These are phyloP conservation scores for Coprinopsis cinerea DNA, from an alignment of 768 basidiomycete genomes.

Conservation along the genomic window DNA sequence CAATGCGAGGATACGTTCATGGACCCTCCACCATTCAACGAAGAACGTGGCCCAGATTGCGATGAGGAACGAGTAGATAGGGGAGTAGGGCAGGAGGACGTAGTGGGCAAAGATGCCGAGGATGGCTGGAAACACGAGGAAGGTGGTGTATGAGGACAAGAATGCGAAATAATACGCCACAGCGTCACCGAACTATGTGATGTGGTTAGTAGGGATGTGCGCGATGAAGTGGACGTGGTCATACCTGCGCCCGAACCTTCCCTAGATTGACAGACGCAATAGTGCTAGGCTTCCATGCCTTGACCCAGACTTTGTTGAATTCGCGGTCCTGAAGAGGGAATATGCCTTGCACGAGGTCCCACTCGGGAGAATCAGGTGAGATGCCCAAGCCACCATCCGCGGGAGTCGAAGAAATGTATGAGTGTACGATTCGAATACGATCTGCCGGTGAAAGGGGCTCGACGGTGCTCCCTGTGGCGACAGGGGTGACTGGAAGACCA, in stretches of 20 bases:
- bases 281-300: slow-evolving; percentile 62
- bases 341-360: slow-evolving; percentile 77
- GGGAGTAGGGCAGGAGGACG: slow-evolving; percentile 67
- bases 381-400: slow-evolving; percentile 85
- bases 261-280: slow-evolving; percentile 61
- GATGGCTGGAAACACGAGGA: slow-evolving; percentile 68
- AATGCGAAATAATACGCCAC: slow-evolving; percentile 89
- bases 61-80: slow-evolving; percentile 68
- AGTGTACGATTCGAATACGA: slow-evolving; percentile 72
- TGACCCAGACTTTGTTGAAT: slow-evolving; percentile 78
- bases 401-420: slow-evolving; percentile 61
- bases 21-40: slow-evolving; percentile 89
- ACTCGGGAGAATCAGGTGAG: slow-evolving; percentile 61
- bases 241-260: slow-evolving; percentile 65
- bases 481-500: slow-evolving; percentile 54
- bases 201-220: neutral
- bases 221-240: neutral
- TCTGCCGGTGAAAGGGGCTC: slow-evolving; percentile 61
- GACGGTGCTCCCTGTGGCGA: slow-evolving; percentile 37
- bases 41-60: slow-evolving; percentile 83
- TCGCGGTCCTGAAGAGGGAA: slow-evolving; percentile 79
- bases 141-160: slow-evolving; percentile 76
- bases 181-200: slow-evolving; percentile 62
- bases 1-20: slow-evolving; percentile 77
- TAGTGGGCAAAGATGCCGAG: slow-evolving; percentile 68